These are phyloP conservation scores for Triangularia setosa DNA, from an alignment of 2,329 filamentous ascomycete species.

Conservation along the genomic window DNA sequence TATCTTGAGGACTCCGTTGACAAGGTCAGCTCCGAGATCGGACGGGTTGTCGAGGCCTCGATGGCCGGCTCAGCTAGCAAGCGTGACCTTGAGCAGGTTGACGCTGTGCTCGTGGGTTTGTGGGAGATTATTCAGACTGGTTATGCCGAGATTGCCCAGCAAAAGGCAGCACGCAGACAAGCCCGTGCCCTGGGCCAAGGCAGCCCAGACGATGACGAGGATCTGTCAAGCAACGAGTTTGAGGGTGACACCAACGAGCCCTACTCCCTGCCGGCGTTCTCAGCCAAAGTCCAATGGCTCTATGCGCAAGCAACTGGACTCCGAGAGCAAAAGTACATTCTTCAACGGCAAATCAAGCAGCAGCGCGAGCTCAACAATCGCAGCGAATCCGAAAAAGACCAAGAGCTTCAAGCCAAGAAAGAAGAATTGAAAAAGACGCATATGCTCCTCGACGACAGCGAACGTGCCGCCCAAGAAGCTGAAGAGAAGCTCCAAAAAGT, in stretches of 20 bases:
- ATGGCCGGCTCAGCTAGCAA: constrained; percentile 31
- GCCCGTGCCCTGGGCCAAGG: constrained; percentile 52
- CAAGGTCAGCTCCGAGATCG: constrained; percentile 43
- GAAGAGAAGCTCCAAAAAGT: constrained; percentile 49
- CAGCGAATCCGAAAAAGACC: constrained; percentile 68
- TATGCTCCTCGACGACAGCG: constrained; percentile 30
- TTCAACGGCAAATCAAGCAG: constrained; percentile 90
- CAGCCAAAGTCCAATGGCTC: constrained; percentile 72
- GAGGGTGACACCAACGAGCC: constrained; percentile 52
- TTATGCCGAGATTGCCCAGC: constrained; percentile 52
- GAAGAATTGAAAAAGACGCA: constrained; percentile 48
- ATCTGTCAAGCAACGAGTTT: constrained; percentile 58
- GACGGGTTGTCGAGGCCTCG: constrained; percentile 33
- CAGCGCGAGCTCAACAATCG: constrained; percentile 90
- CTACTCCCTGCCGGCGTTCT: constrained; percentile 74
- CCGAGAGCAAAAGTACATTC: constrained; percentile 82
- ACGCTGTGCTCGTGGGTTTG: constrained; percentile 48
- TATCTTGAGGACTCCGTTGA: constrained; percentile 64
- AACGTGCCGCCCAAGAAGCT: constrained; percentile 35
- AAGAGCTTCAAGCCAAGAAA: constrained; percentile 56
- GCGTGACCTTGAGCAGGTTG: constrained; percentile 52
- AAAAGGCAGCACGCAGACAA: constrained; percentile 50
- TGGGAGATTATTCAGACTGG: constrained; percentile 57
- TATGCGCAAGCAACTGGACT: constrained; percentile 72
- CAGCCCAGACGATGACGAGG: constrained; percentile 51